Base-by-base conservation (phyloP, 805 yeast species). In the Starmera dryadoides region DNA sequence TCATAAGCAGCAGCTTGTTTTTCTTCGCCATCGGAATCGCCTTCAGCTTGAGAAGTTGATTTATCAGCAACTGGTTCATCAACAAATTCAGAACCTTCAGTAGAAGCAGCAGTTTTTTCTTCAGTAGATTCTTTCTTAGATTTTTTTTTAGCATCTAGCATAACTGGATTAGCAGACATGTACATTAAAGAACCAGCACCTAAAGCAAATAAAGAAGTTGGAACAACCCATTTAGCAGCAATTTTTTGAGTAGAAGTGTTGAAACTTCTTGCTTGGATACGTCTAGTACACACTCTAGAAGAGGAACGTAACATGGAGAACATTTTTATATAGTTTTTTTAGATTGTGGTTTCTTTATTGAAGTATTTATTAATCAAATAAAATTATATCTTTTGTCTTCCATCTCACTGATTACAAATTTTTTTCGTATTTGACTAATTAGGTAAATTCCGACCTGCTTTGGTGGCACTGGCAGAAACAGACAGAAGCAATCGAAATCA, bases 1-100 rank as follows among this genome's bases (percentile, higher is more conserved):
- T 91, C 78, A 64, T 78, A 91, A 4, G 98, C 96, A 30, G 87
- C 84, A 44, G 69, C 64, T 45, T 61, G 67, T 17, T 64, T 63
- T 33, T 56, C 62, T 36, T 56, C 66, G 6, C 44, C 57, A 12
- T 33, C 37, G 23, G 8, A 62, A 36, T 56, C 66, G 6, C 44
- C 57, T 11, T 33, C 37, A 9, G 8, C 23, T 19, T 43, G 41
- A 26, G 33, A 23, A 25, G 31, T 39, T 17, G 37, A 31, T 26
- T 38, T 31, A 30, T 34, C 35, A 18, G 19, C 39, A 18, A 11
- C 28, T 14, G 39, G 30, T 26, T 38, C 32, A 30, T 34, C 35
- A 18, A 18, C 39, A 18, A 11, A 23, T 14, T 38, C 31, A 16
- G 35, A 41, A 6, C 39, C 33, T 30, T 32, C 20, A 17, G 35